Evolutionary conservation across 2,329 filamentous ascomycete species (phyloP).

Genomic region (Fusarium sp.): DNA sequence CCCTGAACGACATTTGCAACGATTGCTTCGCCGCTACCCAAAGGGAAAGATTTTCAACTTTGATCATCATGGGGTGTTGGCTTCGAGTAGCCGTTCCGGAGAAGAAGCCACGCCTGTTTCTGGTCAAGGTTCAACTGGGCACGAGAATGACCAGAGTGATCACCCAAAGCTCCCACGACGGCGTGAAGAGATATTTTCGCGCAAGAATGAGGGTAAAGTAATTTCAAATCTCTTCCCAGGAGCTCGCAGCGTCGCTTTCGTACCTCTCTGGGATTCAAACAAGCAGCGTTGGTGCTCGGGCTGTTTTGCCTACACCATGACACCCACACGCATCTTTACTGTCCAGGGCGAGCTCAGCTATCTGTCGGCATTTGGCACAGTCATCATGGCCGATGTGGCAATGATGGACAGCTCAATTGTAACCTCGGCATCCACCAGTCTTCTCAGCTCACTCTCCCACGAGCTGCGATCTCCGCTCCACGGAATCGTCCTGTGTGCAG

Average conservation of each 20-base stretch:
- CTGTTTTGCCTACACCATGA: slow-evolving; percentile 62
- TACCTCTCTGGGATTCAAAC: slow-evolving; percentile 61
- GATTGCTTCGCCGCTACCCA: slow-evolving; percentile 53
- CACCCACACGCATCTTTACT: slow-evolving; percentile 57
- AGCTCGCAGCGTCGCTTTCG: slow-evolving; percentile 59
- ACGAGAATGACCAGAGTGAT: neutral
- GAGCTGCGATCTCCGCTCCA: slow-evolving; percentile 72
- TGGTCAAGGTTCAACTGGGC: neutral
- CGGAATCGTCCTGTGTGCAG: slow-evolving; percentile 66
- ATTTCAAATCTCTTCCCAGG: slow-evolving; percentile 54
- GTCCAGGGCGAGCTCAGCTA: slow-evolving; percentile 62
- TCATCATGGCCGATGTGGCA: slow-evolving; percentile 68
- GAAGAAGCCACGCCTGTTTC: slow-evolving; percentile 31
- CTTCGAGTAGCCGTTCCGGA: slow-evolving; percentile 46
- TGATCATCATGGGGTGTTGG: slow-evolving; percentile 51
- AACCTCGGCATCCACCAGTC: slow-evolving; percentile 63
- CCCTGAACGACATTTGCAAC: slow-evolving; percentile 18
- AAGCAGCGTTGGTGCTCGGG: slow-evolving; percentile 62
- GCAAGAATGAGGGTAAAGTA: slow-evolving; percentile 31
- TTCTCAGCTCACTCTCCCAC: slow-evolving; percentile 71
- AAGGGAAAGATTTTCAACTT: slow-evolving; percentile 61
- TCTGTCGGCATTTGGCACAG: slow-evolving; percentile 63
- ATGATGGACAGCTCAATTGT: slow-evolving; percentile 53
- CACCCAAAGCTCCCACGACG: neutral
- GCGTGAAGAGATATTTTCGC: slow-evolving; percentile 18